A percentile compares a stretch with the other conserved stretches of the same genome.
Conservation (phyloP, 805 yeast genomes). For the Pichia sporocuriosa region DNA sequence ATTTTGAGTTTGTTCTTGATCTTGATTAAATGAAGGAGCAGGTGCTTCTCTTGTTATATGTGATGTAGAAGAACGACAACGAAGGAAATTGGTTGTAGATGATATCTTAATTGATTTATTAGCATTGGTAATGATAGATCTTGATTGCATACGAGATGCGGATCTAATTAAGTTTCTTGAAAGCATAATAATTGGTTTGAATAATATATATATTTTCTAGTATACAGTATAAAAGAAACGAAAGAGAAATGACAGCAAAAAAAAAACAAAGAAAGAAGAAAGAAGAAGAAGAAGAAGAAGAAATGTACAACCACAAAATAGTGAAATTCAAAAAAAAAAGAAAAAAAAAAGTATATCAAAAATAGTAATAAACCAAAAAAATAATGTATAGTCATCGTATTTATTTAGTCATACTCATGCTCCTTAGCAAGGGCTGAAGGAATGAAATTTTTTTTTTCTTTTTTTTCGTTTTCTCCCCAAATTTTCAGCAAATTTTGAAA, state of each 20-base stretch:
- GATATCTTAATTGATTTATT: neutral
- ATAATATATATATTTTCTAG: neutral
- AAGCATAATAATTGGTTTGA: neutral
- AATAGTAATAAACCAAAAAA: too few species aligned
- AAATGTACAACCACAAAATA: too few species aligned
- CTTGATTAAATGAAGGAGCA: slow-evolving; percentile 19
- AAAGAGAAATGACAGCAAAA: neutral
- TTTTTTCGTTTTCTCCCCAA: too few species aligned
- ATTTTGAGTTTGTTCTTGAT: slow-evolving; percentile 18
- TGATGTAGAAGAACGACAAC: slow-evolving; percentile 10
- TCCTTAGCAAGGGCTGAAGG: too few species aligned
- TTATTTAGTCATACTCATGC: too few species aligned
- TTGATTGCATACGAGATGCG: slow-evolving; percentile 8
- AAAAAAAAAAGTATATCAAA: too few species aligned
- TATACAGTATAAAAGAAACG: neutral
- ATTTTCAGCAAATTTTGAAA: too few species aligned
- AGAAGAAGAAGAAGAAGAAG: too few species aligned
- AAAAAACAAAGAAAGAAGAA: neutral
- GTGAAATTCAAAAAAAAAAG: too few species aligned
- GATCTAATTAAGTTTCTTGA: slow-evolving; percentile 4
- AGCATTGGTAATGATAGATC: neutral
- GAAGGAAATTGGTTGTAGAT: neutral
- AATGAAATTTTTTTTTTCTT: too few species aligned
- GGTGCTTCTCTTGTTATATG: slow-evolving; percentile 16
- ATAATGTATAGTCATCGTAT: too few species aligned